Conservation (phyloP, 805 yeast species). For the Sugiyamaella boreocaroliniensis region DNA sequence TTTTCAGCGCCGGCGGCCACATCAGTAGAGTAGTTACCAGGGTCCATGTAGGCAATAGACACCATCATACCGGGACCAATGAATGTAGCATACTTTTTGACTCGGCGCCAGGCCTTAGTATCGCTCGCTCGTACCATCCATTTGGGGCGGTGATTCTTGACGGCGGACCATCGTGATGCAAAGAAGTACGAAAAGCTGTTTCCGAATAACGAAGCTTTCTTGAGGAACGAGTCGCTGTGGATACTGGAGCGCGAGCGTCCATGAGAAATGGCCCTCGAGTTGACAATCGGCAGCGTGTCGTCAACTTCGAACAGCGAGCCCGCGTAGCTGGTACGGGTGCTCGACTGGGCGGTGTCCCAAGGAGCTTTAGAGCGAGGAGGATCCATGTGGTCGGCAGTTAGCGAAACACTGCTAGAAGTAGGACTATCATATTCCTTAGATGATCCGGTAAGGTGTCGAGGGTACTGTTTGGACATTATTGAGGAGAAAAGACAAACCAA, state of each 20-base stretch:
- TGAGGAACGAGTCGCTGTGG: neutral
- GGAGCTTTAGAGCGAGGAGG: neutral
- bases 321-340: neutral
- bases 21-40: constrained; percentile 94
- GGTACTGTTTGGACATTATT: too few species aligned
- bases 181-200: neutral
- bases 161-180: neutral
- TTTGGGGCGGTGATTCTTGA: neutral
- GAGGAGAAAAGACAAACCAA: too few species aligned
- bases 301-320: neutral
- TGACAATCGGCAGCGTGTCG: neutral
- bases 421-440: neutral
- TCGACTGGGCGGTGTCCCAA: neutral
- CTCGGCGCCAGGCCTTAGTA: constrained; percentile 1
- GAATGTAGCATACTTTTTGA: constrained; percentile 46
- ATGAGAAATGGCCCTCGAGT: neutral
- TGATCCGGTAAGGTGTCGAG: neutral
- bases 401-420: neutral
- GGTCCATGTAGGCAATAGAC: constrained; percentile 93
- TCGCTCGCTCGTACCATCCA: neutral
- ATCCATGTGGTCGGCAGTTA: neutral
- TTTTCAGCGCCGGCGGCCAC: constrained; percentile 91
- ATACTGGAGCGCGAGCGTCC: neutral
- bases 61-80: constrained; percentile 97
- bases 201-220: neutral